Evolutionary conservation across 2,329 filamentous ascomycete genomes (phyloP), one percentile per base, ranked within the genome.

Genomic region (Penicillium sp.): DNA sequence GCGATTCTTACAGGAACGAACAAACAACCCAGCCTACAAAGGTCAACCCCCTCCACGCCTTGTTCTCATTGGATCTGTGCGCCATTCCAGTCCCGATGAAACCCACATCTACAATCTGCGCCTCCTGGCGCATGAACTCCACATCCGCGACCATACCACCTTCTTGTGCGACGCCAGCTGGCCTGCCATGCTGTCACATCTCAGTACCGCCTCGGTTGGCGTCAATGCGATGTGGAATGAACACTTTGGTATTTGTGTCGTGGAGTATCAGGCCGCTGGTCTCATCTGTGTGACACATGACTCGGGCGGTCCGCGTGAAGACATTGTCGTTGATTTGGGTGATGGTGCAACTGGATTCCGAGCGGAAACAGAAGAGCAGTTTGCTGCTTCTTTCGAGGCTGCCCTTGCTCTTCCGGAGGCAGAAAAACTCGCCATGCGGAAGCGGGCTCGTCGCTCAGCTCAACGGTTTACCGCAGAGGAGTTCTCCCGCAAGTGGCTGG

Each of bases 141-240:
- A 87, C 54, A 88, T 97, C 73, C 90, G 89, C 68, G 88, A 96
- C 50, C 80, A 82, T 14, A 91, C 97, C 41, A 85, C 91, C 55
- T 99, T 99, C 71, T 84, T 95, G 60, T 87, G 91, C 53, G 92
- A 99, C 71, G 92, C 91, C 0, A 86, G 89, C 26, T 99, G 93
- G 91, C 85, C 89, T 4, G 84, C 91, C 63, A 90, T 99, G 50
- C 80, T 97, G 10, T 82, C 88, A 31, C 91, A 90, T 84, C 79
- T 97, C 58, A 79, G 84, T 50, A 85, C 80, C 59, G 87, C 89
- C 4, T 93, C 86, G 17, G 84, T 99, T 1, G 94, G 94, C 47
- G 91, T 96, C 30, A 99, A 99, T 66, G 91, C 89, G 68, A 99
- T 99, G 94, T 99, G 94, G 93, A 97, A 97, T 72, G 94, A 99